Evolutionary conservation across 2,329 filamentous ascomycete species (phyloP).

Genomic region (Stagonosporopsis chrysanthemi): DNA sequence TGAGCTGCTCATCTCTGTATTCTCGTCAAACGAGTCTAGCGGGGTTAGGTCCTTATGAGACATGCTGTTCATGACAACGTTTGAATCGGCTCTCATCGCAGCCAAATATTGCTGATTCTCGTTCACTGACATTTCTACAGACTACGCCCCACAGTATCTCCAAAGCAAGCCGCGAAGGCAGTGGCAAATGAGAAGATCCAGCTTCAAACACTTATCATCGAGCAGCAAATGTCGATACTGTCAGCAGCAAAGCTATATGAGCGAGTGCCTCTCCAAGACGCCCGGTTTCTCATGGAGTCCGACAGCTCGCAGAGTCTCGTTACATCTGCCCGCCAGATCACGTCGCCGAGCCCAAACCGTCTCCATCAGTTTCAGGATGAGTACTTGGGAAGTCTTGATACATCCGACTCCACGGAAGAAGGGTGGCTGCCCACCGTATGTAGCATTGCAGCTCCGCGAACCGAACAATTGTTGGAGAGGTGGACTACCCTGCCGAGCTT

Average conservation of each 20-base stretch:
- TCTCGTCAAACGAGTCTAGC: background rate
- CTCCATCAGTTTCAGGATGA: constrained; percentile 42
- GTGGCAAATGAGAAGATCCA: constrained; percentile 48
- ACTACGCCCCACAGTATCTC: constrained; percentile 42
- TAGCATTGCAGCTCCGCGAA: constrained; percentile 31
- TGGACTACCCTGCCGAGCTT: constrained; percentile 47
- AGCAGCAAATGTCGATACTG: constrained; percentile 50
- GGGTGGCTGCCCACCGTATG: constrained; percentile 37
- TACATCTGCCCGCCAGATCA: constrained; percentile 8
- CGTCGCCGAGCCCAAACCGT: constrained; percentile 26
- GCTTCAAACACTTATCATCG: constrained; percentile 48
- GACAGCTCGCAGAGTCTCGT: constrained; percentile 42
- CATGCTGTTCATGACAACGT: background rate
- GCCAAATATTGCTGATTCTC: too few relatives aligned
- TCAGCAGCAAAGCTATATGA: constrained; percentile 33
- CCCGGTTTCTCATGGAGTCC: constrained; percentile 37
- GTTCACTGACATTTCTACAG: constrained; percentile 21
- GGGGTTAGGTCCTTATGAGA: background rate
- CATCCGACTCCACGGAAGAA: constrained; percentile 27
- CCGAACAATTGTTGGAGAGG: constrained; percentile 38
- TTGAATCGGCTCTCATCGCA: background rate
- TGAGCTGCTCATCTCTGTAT: too few relatives aligned
- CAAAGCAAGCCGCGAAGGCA: constrained; percentile 40
- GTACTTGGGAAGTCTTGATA: constrained; percentile 36
- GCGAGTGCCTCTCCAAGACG: constrained; percentile 19